Base-by-base conservation (phyloP, 2,329 filamentous ascomycete species). In the Acephala macrosclerotiorum region DNA sequence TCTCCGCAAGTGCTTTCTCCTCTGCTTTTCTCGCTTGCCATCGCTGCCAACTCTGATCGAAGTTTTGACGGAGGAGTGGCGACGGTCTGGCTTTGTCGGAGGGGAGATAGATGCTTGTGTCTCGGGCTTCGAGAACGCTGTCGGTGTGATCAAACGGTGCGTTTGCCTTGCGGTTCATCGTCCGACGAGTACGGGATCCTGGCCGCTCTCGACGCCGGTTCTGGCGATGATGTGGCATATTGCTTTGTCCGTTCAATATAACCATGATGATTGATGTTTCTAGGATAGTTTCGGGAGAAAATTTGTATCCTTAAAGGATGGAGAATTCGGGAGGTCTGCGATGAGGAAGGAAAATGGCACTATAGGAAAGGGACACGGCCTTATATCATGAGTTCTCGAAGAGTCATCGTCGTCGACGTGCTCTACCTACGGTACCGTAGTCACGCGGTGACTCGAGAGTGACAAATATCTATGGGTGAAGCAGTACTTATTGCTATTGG, bases 151-250 rank as follows among this genome's bases (percentile, higher is more conserved):
- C 74, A n/a, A 33, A 53, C 49, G 70, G 65, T 8, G 73, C 59
- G 53, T 65, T 70, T 16, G 68, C 63, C 60, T 73, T 75, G 53
- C 73, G 71, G 42, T 67, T 71, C 12, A 73, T 66, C 9, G 70
- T 70, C n/a, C 74, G 71, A 49, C 73, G 74, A 45, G 73, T 71
- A 16, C 75, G 65, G 16, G 74, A 73, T 40, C 75, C 74, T 35
- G 75, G 75, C 42, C 75, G 70, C 66, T 76, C 74, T 59, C 75
- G 66, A 33, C 74, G 73, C 26, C 73, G 65, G 20, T 76, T 76
- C 56, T 73, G 73, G 25, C 74, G 73, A 49, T 75, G 73, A 36
- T 74, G 66, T 0, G 70, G 73, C 40, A 67, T 70, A 11, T 64
- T 58, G 3, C 61, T 70, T 51, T 67, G 67, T 16, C 66, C 68